Conservation (phyloP, 2,329 filamentous ascomycete genomes). For the Aspergillus nomiae region DNA sequence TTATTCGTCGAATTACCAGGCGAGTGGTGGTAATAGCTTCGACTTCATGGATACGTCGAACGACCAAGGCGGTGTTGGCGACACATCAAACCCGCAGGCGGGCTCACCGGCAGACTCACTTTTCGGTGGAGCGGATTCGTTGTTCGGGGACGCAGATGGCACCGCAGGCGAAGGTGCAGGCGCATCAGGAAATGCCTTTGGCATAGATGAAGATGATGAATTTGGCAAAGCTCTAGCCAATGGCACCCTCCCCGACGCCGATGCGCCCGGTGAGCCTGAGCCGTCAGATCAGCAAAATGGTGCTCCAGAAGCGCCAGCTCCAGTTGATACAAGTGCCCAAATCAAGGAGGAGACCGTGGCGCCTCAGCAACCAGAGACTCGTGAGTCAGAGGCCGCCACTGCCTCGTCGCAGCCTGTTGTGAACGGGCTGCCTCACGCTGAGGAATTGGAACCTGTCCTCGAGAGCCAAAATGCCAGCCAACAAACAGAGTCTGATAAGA, state of each 20-base stretch:
- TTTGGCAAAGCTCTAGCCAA: constrained; percentile 74
- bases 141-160: constrained; percentile 82
- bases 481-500: constrained; percentile 36
- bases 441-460: constrained; percentile 38
- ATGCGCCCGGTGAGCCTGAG: constrained; percentile 37
- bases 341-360: constrained; percentile 9
- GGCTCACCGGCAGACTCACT: constrained; percentile 75
- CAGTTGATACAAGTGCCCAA: constrained; percentile 11
- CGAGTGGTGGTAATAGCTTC: constrained; percentile 59
- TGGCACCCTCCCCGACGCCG: constrained; percentile 56
- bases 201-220: constrained; percentile 81
- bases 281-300: constrained; percentile 23
- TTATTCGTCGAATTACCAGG: constrained; percentile 73
- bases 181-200: constrained; percentile 63
- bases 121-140: constrained; percentile 80
- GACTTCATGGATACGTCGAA: constrained; percentile 44
- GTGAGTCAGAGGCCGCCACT: constrained; percentile 24
- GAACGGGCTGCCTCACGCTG: constrained; percentile 47
- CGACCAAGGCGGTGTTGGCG: constrained; percentile 37
- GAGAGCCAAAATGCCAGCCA: constrained; percentile 28
- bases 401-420: constrained; percentile 31
- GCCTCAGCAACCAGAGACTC: constrained; percentile 19
- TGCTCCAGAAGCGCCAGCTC: constrained; percentile 12
- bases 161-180: constrained; percentile 49
- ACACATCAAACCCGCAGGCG: constrained; percentile 59